These are phyloP conservation scores for Spatholobus suberectus DNA, from an alignment of 306 rosid species.

Conservation along the genomic window DNA sequence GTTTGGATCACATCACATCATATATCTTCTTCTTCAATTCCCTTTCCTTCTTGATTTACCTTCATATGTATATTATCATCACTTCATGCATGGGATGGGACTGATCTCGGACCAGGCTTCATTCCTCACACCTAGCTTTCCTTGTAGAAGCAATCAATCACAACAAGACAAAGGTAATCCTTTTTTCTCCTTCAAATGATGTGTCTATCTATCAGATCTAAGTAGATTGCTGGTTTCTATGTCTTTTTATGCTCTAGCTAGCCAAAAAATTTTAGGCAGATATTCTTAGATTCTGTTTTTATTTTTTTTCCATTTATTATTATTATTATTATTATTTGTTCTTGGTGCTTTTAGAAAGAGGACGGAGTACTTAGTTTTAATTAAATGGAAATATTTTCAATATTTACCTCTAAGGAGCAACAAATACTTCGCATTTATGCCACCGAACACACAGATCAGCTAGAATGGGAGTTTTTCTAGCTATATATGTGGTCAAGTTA, in stretches of 20 bases:
- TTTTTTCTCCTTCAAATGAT: neutral
- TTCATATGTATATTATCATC: neutral
- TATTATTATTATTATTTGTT: neutral
- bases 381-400: conserved; percentile 9
- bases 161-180: conserved; percentile 37
- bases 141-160: conserved; percentile 35
- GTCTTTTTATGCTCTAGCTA: conserved; percentile 19
- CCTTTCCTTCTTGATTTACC: neutral
- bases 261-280: neutral
- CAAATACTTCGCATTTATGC: neutral
- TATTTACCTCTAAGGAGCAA: neutral
- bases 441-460: neutral
- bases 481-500: neutral
- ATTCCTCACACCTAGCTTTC: conserved; percentile 74
- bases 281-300: neutral
- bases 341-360: conserved; percentile 23
- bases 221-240: neutral
- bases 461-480: neutral
- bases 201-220: conserved; percentile 34
- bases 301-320: neutral
- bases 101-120: conserved; percentile 96
- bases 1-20: conserved; percentile 55
- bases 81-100: conserved; percentile 29
- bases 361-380: neutral
- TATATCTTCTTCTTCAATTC: conserved; percentile 3